phyloP scores from a whole-genome alignment of 495 filamentous ascomycete genomes.

The Pyrenopolyporus hunteri region DNA sequence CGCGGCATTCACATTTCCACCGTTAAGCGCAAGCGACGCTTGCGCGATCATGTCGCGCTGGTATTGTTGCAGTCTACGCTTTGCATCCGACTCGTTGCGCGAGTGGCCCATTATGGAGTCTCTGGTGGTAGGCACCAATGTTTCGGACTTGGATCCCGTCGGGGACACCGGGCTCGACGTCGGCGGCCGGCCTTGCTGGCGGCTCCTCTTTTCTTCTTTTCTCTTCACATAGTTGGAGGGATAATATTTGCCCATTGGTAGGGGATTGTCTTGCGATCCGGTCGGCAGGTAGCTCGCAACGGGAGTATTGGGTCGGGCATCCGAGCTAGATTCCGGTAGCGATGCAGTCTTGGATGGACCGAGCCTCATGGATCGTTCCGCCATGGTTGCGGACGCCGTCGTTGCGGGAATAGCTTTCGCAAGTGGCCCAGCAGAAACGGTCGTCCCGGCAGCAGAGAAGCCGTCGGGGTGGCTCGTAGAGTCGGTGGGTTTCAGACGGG shows the following conservation, averaged over 20 bases:
- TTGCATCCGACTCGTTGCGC: constrained; percentile 53
- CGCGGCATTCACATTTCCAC: constrained; percentile 44
- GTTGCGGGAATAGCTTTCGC: constrained; percentile 21
- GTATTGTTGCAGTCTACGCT: constrained; percentile 61
- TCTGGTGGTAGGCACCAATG: constrained; percentile 39
- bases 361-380: constrained; percentile 28
- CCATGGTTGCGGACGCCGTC: constrained; percentile 12
- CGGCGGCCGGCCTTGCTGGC: constrained; percentile 16
- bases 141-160: constrained; percentile 38
- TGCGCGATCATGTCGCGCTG: constrained; percentile 66
- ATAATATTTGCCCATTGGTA: constrained; percentile 62
- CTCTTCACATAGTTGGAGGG: constrained; percentile 57
- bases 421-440: not conserved
- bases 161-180: constrained; percentile 25
- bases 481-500: constrained; percentile 43
- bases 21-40: constrained; percentile 52
- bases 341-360: constrained; percentile 12
- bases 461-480: constrained; percentile 38
- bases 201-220: constrained; percentile 39
- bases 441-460: constrained; percentile 4
- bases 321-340: constrained; percentile 4
- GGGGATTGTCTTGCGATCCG: constrained; percentile 42
- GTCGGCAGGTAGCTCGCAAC: constrained; percentile 53
- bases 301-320: constrained; percentile 40
- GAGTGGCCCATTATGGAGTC: constrained; percentile 27